Base-by-base conservation (phyloP, 2,329 filamentous ascomycete species). In the Xylaria digitata region DNA sequence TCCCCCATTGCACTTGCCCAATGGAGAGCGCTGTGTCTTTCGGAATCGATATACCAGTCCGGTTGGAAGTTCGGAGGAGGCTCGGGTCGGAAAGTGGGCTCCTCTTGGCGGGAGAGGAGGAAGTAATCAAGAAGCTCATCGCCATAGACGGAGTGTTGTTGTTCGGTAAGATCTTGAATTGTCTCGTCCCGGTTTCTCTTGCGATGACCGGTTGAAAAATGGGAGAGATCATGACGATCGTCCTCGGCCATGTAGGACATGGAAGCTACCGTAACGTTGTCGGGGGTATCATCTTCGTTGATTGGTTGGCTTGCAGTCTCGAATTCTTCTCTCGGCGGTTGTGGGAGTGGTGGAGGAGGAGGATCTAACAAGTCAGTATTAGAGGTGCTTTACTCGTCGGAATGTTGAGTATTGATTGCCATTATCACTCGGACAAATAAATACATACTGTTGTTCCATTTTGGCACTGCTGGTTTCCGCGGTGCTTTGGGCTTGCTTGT, bases 1-100 rank as follows among this genome's bases (percentile, higher is more conserved):
- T 98, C 96, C 65, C 96, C 96, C 95, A 99, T 99, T 26, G 96
- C 93, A 60, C 93, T 94, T 19, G 94, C 96, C 96, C 96, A 99
- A 77, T 99, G 96, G 71, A 99, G 86, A 6, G 95, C 94, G 2
- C 94, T 97, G 76, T 98, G 94, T 9, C 91, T 90, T 74, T 97
- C 94, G 49, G 94, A 92, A 77, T 99, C 96, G 69, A 99, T 97
- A n/a, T 90, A 86, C 78, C 93, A 92, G 79, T 99, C 92, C 6
- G 96, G 90, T 75, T 97, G 90, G 74, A 97, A 97, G 77, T 93
- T 91, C 40, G 89, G 83, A 0, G 96, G 96, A 2, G 95, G 94
- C 67, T 93, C 89, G 1, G 94, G 94, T 61, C 84, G 89, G 73
- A 82, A 88, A 75, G 90, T 89, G 21, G 89, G 87, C 65, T 91